These are phyloP conservation scores for Phytopythium cucurbitacearum DNA, from an alignment of 352 stramenopile genomes.

Conservation along the genomic window DNA sequence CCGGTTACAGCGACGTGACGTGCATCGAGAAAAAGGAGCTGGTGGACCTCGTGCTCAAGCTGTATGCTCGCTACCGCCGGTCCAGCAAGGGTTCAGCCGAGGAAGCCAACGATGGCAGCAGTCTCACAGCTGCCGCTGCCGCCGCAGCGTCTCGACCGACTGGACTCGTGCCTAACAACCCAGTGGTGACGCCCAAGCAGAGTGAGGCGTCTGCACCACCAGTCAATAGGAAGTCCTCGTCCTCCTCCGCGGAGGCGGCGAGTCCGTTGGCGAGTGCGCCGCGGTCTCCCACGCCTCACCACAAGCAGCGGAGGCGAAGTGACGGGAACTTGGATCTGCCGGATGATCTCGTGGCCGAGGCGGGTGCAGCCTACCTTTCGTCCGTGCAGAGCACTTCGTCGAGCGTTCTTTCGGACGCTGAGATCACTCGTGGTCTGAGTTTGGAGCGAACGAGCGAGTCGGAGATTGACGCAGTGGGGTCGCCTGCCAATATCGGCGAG, in stretches of 20 bases:
- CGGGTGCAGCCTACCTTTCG: background rate
- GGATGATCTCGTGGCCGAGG: background rate
- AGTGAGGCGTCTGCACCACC: no score
- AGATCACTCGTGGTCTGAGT: conserved; percentile 46
- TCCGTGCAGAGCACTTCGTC: conserved; percentile 39
- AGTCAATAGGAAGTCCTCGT: no score
- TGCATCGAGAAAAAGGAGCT: conserved; percentile 83
- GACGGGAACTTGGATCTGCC: conserved; percentile 4
- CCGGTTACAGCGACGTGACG: conserved; percentile 63
- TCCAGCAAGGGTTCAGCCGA: conserved; percentile 40
- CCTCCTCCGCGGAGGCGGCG: background rate
- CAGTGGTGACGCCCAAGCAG: background rate
- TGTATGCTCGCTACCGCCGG: conserved; percentile 60
- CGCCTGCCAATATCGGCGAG: background rate
- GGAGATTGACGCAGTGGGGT: conserved; percentile 21
- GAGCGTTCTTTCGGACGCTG: conserved; percentile 48
- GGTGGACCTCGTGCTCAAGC: conserved; percentile 78
- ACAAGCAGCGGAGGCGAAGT: conserved; percentile 1
- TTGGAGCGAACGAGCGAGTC: conserved; percentile 31
- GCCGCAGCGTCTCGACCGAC: conserved; percentile 1
- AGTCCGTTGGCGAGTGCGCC: background rate
- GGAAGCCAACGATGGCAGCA: conserved; percentile 5
- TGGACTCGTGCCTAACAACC: conserved; percentile 5
- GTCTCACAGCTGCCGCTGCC: background rate
- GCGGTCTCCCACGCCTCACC: background rate